Percentiles rank a stretch among this genome's conserved stretches.
These are phyloP conservation scores for Herpotrichia juniperi DNA, from an alignment of 2,329 filamentous ascomycete genomes.

Conservation along the genomic window DNA sequence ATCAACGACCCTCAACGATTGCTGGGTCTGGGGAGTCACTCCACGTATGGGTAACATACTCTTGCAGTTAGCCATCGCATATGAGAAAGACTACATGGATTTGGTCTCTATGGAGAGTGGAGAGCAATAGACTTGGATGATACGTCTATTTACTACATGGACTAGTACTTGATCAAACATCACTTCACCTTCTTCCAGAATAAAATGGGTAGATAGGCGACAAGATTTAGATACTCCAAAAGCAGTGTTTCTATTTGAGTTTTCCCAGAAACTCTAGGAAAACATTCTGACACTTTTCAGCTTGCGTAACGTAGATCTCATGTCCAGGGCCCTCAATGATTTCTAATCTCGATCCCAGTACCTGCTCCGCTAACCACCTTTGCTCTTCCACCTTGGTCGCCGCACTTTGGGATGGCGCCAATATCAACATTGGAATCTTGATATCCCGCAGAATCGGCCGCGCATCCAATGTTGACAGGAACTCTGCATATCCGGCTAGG, in stretches of 20 bases:
- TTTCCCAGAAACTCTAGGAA: slow-evolving; percentile 46
- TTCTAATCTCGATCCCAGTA: slow-evolving; percentile 27
- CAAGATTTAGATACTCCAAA: neutral
- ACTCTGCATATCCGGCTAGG: slow-evolving; percentile 42
- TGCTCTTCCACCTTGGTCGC: slow-evolving; percentile 39
- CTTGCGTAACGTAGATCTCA: slow-evolving; percentile 43
- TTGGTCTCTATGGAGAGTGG: neutral
- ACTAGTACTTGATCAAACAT: no score
- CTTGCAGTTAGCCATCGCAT: slow-evolving; percentile 13
- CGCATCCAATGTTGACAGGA: slow-evolving; percentile 39
- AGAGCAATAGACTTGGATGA: neutral
- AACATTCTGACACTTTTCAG: slow-evolving; percentile 30
- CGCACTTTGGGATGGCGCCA: slow-evolving; percentile 41
- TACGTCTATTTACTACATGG: no score
- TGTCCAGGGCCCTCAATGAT: slow-evolving; percentile 37
- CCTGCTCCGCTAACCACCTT: slow-evolving; percentile 18
- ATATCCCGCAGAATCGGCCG: slow-evolving; percentile 34
- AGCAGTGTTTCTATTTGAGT: neutral
- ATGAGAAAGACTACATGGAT: slow-evolving; percentile 2
- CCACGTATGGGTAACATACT: slow-evolving; percentile 24
- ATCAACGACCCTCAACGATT: slow-evolving; percentile 35
- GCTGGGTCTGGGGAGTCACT: slow-evolving; percentile 25
- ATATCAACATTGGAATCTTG: slow-evolving; percentile 36
- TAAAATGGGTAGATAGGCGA: neutral
- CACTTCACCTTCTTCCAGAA: no score